A percentile compares a stretch with the other conserved stretches of the same genome.
Evolutionary conservation across 148 eudicot species (phyloP).

Genomic region (Chenopodium formosanum): DNA sequence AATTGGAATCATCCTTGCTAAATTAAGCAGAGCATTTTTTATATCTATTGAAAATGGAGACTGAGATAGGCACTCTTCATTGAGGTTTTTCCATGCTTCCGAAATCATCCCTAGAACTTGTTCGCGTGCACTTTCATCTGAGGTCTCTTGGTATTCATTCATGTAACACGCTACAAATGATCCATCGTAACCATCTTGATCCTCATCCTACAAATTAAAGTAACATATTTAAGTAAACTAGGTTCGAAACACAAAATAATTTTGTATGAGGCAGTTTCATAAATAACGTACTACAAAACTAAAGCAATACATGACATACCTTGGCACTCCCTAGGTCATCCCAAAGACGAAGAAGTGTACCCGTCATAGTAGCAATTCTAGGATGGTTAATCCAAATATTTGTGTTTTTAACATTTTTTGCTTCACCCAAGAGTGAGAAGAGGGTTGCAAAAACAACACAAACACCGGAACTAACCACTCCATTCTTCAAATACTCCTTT

Average conservation of each 20-base stretch:
- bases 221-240: not conserved
- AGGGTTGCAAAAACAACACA: slow-evolving; percentile 38
- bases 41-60: slow-evolving; percentile 29
- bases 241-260: too few relatives aligned
- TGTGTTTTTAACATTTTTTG: slow-evolving; percentile 6
- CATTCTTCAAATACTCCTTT: slow-evolving; percentile 54
- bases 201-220: slow-evolving; percentile 32
- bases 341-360: slow-evolving; percentile 65
- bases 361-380: slow-evolving; percentile 34
- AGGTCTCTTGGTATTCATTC: slow-evolving; percentile 29
- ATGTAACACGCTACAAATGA: slow-evolving; percentile 34
- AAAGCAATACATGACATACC: slow-evolving; percentile 26
- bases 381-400: slow-evolving; percentile 23
- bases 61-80: slow-evolving; percentile 24
- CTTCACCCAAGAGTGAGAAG: slow-evolving; percentile 54
- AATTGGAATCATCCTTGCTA: slow-evolving; percentile 40
- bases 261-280: too few relatives aligned
- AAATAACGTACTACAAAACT: too few relatives aligned
- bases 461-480: slow-evolving; percentile 46
- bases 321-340: slow-evolving; percentile 64
- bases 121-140: slow-evolving; percentile 26
- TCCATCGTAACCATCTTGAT: slow-evolving; percentile 43
- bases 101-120: slow-evolving; percentile 31
- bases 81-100: slow-evolving; percentile 40
- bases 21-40: slow-evolving; percentile 28